phyloP scores from a whole-genome alignment of 2,329 filamentous ascomycete species.

The Corniculantispora saksenae region DNA sequence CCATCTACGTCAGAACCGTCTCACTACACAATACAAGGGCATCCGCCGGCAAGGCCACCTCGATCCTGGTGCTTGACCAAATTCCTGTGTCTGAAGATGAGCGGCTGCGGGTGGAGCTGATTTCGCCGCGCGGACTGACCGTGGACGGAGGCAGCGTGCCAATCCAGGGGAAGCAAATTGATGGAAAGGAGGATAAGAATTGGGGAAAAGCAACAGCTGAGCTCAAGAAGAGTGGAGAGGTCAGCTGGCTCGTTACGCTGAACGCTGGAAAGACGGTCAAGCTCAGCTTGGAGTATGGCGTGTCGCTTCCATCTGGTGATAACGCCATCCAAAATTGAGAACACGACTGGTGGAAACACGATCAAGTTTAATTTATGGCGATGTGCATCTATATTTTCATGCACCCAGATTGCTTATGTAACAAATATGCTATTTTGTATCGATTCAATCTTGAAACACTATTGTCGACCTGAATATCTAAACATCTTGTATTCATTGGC shows the following conservation, averaged over 20 bases:
- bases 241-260: conserved; percentile 59
- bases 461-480: too few species aligned
- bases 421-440: neutral
- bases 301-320: conserved; percentile 56
- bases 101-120: conserved; percentile 49
- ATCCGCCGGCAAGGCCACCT: conserved; percentile 37
- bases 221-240: conserved; percentile 58
- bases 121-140: conserved; percentile 47
- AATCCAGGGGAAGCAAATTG: conserved; percentile 38
- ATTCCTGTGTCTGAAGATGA: conserved; percentile 60
- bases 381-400: neutral
- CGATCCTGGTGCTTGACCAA: conserved; percentile 56
- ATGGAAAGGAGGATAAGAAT: conserved; percentile 33
- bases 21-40: conserved; percentile 50
- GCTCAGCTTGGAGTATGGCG: conserved; percentile 62
- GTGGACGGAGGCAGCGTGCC: conserved; percentile 37
- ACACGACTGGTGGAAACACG: too few species aligned
- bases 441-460: too few species aligned
- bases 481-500: too few species aligned
- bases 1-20: conserved; percentile 47
- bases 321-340: conserved; percentile 15
- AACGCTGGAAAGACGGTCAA: conserved; percentile 59
- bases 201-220: conserved; percentile 57
- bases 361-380: neutral
- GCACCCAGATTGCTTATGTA: too few species aligned